Conservation (phyloP, 495 filamentous ascomycete species). For the Aspergillus indologenus region DNA sequence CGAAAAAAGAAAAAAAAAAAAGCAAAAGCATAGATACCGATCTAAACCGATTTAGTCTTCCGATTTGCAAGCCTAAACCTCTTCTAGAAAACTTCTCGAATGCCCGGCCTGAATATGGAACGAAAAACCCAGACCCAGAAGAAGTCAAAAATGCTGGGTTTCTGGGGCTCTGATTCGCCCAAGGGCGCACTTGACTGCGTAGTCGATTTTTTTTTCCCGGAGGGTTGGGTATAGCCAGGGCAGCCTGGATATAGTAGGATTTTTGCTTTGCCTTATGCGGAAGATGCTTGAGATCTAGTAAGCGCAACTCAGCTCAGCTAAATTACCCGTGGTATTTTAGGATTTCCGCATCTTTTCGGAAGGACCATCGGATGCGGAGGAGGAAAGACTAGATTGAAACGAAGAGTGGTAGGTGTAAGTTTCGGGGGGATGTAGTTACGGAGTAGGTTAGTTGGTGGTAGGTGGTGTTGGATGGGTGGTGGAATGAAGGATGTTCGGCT, state of each 20-base stretch:
- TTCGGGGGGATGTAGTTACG: not conserved
- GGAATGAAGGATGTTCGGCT: not conserved
- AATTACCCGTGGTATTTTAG: no score
- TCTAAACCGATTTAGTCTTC: not conserved
- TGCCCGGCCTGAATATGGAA: not conserved
- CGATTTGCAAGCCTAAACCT: not conserved
- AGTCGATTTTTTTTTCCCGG: not conserved
- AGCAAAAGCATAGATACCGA: not conserved
- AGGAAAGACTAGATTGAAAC: not conserved
- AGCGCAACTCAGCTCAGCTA: no score
- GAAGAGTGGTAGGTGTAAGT: not conserved
- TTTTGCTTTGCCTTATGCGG: no score
- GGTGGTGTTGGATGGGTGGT: not conserved
- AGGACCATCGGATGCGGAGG: not conserved
- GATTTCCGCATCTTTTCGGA: not conserved
- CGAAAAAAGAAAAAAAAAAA: not conserved
- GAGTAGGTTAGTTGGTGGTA: not conserved
- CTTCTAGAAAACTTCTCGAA: constrained; percentile 7
- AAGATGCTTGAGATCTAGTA: no score
- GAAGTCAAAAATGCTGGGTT: not conserved
- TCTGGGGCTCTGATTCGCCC: not conserved
- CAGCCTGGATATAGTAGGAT: no score
- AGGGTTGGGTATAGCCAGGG: no score
- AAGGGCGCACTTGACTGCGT: not conserved
- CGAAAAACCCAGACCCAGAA: not conserved